Percentiles rank a stretch among this genome's conserved stretches.
Conservation (phyloP, 2,329 filamentous ascomycete species). For the Fusarium sp. region DNA sequence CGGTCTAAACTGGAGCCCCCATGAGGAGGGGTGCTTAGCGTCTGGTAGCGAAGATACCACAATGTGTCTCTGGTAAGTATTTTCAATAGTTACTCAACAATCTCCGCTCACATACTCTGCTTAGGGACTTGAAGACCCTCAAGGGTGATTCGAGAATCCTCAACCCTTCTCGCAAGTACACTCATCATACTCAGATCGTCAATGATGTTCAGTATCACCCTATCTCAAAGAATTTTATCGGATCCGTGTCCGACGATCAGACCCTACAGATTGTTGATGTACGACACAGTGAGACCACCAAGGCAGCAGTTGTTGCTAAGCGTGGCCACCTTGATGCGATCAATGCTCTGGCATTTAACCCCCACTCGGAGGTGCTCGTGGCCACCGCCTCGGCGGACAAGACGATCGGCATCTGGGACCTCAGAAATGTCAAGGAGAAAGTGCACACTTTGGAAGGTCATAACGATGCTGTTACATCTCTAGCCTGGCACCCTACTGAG, state of each 20-base stretch:
- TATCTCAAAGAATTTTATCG: slow-evolving; percentile 84
- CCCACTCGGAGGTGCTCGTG: slow-evolving; percentile 87
- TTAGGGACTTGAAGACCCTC: slow-evolving; percentile 83
- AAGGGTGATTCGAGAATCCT: slow-evolving; percentile 77
- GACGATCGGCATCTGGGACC: slow-evolving; percentile 94
- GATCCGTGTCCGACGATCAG: slow-evolving; percentile 93
- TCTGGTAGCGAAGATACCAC: slow-evolving; percentile 94
- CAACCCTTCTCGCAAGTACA: slow-evolving; percentile 80
- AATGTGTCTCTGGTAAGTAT: slow-evolving; percentile 84
- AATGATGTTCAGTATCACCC: slow-evolving; percentile 98
- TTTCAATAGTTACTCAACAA: slow-evolving; percentile 3
- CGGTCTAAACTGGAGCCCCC: slow-evolving; percentile 91
- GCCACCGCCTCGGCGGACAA: slow-evolving; percentile 96
- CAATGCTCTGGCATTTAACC: slow-evolving; percentile 96
- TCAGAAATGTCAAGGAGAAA: slow-evolving; percentile 90
- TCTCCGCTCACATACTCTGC: slow-evolving; percentile 25
- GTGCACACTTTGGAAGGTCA: slow-evolving; percentile 92
- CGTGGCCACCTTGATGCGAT: slow-evolving; percentile 91
- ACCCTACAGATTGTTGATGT: slow-evolving; percentile 93
- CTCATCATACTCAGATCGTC: slow-evolving; percentile 89
- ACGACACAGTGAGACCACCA: slow-evolving; percentile 74
- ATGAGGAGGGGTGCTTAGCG: slow-evolving; percentile 82
- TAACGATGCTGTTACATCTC: slow-evolving; percentile 87
- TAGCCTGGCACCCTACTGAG: slow-evolving; percentile 95
- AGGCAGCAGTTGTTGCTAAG: slow-evolving; percentile 75